Conservation (phyloP, 139 green algal genomes). For the Nannochloris sp. region DNA sequence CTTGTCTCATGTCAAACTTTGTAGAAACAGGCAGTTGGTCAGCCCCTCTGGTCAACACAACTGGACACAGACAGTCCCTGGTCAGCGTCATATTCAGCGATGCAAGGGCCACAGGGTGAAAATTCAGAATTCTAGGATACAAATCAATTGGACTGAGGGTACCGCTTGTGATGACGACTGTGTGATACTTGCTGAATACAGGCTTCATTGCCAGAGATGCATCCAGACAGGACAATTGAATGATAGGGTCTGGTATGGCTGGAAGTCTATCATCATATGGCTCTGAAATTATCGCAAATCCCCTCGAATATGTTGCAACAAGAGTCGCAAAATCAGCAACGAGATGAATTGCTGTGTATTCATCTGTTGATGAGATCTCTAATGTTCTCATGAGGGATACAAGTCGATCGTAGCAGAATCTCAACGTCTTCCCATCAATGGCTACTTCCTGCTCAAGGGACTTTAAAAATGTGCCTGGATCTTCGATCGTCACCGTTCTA, state of each 20-base stretch:
- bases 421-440: conserved; percentile 47
- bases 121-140: conserved; percentile 94
- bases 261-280: conserved; percentile 93
- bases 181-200: conserved; percentile 89
- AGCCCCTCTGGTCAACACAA: conserved; percentile 81
- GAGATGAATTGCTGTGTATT: conserved; percentile 77
- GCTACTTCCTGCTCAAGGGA: conserved; percentile 41
- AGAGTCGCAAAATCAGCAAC: conserved; percentile 97
- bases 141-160: conserved; percentile 94
- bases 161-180: conserved; percentile 93
- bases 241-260: conserved; percentile 84
- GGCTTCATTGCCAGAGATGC: conserved; percentile 89
- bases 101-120: conserved; percentile 80
- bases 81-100: conserved; percentile 92
- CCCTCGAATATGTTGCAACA: conserved; percentile 82
- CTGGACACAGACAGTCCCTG: conserved; percentile 90
- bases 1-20: conserved; percentile 82
- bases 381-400: conserved; percentile 88
- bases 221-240: conserved; percentile 93
- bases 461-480: conserved; percentile 69
- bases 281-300: conserved; percentile 98
- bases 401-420: conserved; percentile 97
- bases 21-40: conserved; percentile 89
- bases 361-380: conserved; percentile 91
- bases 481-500: conserved; percentile 58